Evolutionary conservation across 495 filamentous ascomycete species (phyloP), one percentile per base, ranked within the genome.

Genomic region (Penicillium cataractarum): DNA sequence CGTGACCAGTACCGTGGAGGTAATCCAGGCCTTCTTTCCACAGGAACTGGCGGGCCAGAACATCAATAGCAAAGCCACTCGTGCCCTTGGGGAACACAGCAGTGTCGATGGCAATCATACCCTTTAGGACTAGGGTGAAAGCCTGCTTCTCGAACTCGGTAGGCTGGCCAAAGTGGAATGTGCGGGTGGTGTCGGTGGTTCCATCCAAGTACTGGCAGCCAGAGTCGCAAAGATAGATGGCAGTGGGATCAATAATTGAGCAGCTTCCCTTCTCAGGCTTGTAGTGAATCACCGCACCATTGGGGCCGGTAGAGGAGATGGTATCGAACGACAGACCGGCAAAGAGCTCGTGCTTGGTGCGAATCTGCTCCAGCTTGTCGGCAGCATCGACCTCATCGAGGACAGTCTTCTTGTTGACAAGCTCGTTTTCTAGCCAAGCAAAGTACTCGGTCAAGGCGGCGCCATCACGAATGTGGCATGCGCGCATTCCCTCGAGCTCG

Each of bases 271-370:
- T 84, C 68, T 97, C 90, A 0, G 96, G 96, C 68, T 92, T 94
- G 79, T 99, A 99, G 74, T 99, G 96, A 50, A 99, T 98, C 19
- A 99, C 87, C 3, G 96, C 96, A 35, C 93, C 95, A 78, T 99
- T 98, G 22, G 95, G 78, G 6, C 96, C 96, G 1, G 92, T 97
- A 0, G 93, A 96, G 12, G 95, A 98, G 64, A 99, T 98, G 5
- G 96, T 97, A 65, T 92, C 88, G 67, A 99, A 99, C 4, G 93
- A 97, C 9, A 98, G 83, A 24, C 96, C 96, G 53, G 90, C 92
- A 72, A 93, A 98, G 59, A 90, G 81, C 49, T 92, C 84, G 27
- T 94, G 86, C 75, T 92, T 90, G 50, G 87, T 87, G 65, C 96
- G 87, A 48, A 96, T 83, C 57, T 87, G 78, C 71, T 97, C 93